Percentiles rank a stretch among this genome's conserved stretches.
Conservation (phyloP, 257 asterid species). For the Solanum sejunctum region DNA sequence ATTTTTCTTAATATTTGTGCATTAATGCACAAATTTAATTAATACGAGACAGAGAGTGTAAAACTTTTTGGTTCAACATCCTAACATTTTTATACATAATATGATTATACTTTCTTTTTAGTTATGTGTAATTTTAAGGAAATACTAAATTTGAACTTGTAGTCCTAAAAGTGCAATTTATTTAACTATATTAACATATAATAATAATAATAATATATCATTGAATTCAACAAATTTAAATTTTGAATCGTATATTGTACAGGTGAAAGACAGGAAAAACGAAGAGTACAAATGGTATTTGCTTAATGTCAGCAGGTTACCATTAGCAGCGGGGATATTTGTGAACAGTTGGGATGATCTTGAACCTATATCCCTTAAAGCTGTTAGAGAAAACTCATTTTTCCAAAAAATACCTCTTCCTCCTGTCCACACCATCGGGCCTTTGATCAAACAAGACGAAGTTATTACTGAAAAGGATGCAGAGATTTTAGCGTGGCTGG, state of each 20-base stretch:
- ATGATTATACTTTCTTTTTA: too few relatives aligned
- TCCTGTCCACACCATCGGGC: constrained; percentile 26
- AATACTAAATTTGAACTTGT: neutral
- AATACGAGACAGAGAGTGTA: too few relatives aligned
- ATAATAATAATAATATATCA: neutral
- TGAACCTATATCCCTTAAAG: constrained; percentile 17
- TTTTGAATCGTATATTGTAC: neutral
- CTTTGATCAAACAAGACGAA: constrained; percentile 17
- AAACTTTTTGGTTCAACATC: too few relatives aligned
- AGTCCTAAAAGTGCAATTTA: neutral
- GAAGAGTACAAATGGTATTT: constrained; percentile 32
- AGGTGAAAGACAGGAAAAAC: constrained; percentile 16
- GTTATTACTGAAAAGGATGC: neutral
- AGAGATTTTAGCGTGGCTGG: constrained; percentile 20
- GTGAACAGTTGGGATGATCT: constrained; percentile 29
- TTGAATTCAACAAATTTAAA: neutral
- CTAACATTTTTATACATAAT: too few relatives aligned
- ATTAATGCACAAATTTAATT: too few relatives aligned
- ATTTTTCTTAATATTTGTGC: too few relatives aligned
- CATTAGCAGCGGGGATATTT: constrained; percentile 15
- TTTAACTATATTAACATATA: neutral
- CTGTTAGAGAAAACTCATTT: constrained; percentile 17
- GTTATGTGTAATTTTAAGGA: too few relatives aligned
- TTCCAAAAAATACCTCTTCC: constrained; percentile 13
- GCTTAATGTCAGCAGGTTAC: constrained; percentile 10